These are phyloP conservation scores for Talaromyces rugulosus DNA, from an alignment of 2,329 filamentous ascomycete species.

Conservation along the genomic window DNA sequence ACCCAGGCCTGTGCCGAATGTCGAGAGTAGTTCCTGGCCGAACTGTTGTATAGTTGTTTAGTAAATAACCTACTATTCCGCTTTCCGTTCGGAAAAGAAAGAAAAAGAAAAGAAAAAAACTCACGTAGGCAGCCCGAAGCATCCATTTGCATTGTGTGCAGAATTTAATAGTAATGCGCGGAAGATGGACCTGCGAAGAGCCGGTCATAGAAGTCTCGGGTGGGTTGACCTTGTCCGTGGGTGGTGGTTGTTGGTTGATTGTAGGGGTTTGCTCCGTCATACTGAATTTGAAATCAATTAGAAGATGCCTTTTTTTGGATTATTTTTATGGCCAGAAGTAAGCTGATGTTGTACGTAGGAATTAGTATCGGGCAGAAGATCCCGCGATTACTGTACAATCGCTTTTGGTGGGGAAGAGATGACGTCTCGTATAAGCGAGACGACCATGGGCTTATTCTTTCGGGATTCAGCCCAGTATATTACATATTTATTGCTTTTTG, in stretches of 20 bases:
- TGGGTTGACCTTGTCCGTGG: conserved; percentile 1
- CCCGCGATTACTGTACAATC: too few relatives aligned
- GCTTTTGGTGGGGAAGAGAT: background rate
- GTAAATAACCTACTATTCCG: background rate
- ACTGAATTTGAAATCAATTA: background rate
- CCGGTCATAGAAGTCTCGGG: background rate
- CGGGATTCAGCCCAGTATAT: background rate
- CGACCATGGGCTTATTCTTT: background rate
- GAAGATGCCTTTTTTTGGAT: background rate
- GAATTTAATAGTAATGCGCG: conserved; percentile 81
- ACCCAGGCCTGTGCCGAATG: conserved; percentile 76
- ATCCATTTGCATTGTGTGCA: conserved; percentile 96
- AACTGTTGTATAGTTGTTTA: conserved; percentile 54
- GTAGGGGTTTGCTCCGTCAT: conserved; percentile 15
- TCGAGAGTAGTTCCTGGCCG: conserved; percentile 91
- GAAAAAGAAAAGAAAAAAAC: conserved; percentile 21
- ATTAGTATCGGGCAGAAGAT: background rate
- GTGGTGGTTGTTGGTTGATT: conserved; percentile 6
- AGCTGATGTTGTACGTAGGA: background rate
- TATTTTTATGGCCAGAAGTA: background rate
- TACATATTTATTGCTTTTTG: background rate
- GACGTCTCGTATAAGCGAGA: background rate
- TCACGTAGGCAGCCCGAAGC: conserved; percentile 77
- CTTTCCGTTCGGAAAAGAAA: too few relatives aligned
- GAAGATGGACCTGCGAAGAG: conserved; percentile 44